Evolutionary conservation across 2,329 filamentous ascomycete genomes (phyloP), one percentile per base, ranked within the genome.

Genomic region (Parastagonospora nodorum): DNA sequence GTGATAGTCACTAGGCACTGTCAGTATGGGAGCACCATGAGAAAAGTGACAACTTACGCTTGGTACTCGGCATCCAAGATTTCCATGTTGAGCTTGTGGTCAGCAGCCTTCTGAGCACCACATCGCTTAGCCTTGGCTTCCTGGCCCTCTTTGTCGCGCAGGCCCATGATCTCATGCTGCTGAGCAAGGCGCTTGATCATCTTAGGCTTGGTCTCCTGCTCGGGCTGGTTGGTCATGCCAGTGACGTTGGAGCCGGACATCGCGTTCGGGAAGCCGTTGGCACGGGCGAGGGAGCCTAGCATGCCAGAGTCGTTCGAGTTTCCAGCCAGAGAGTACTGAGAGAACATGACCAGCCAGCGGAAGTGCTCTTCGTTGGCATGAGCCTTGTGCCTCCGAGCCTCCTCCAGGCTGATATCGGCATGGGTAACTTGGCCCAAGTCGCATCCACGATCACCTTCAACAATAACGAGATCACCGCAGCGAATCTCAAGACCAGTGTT

Each of bases 281-380:
- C 71, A 28, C 69, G 67, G 42, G 68, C 66, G 27, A 73, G 60
- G 11, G 69, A 61, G 24, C 69, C 69, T 71, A 80, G 60, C 77
- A 90, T 70, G 38, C 64, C 68, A 86, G 89, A 71, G 31, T 69
- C 68, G 19, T 67, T 68, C 15, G 67, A 59, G 2, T 59, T 60
- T 7, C 69, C 69, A 11, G 68, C 61, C 30, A 71, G 56, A 1
- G 71, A 72, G 53, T 72, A 71, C 40, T 92, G 88, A 1, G 92
- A 96, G 74, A 97, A 99, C 89, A 97, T 94, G 89, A 97, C 96
- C 45, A 99, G 82, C 90, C 93, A 97, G 67, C 92, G 92, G 77
- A 96, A 97, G 72, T 99, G 94, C 71, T 97, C 92, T 71, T 97
- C 91, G 2, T 89, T 89, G 60, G 93, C 95, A 63, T 94, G 88